phyloP scores from a whole-genome alignment of 805 yeast genomes.

The Starmerella bacillaris region DNA sequence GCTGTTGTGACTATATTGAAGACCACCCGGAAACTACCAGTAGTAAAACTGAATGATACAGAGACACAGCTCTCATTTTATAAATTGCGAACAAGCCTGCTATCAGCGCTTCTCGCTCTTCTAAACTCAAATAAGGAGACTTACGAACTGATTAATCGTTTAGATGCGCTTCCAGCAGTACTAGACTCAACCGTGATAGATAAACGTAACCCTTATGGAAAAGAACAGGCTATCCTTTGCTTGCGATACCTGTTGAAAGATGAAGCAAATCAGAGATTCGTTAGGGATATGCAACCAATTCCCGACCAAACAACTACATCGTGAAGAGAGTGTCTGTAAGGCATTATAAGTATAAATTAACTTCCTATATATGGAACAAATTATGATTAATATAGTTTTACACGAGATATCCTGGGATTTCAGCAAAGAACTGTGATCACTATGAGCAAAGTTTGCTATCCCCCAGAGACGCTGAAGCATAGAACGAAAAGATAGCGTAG shows the following conservation, averaged over 20 bases:
- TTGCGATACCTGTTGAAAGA: slow-evolving; percentile 53
- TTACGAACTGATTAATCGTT: slow-evolving; percentile 50
- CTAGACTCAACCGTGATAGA: slow-evolving; percentile 74
- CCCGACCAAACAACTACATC: no score
- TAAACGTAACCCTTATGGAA: slow-evolving; percentile 59
- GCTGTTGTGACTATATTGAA: background rate
- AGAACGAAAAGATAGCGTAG: no score
- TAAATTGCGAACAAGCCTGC: slow-evolving; percentile 1
- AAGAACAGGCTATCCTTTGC: slow-evolving; percentile 71
- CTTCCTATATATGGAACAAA: no score
- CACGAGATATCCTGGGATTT: no score
- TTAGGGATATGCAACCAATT: slow-evolving; percentile 28
- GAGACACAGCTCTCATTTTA: no score
- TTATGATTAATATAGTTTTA: no score
- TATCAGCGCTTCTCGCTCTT: slow-evolving; percentile 33
- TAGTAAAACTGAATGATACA: background rate
- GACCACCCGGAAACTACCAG: background rate
- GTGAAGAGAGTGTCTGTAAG: no score
- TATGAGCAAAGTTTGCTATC: no score
- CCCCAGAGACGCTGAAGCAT: no score
- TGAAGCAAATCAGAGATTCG: slow-evolving; percentile 52
- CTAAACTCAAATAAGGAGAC: slow-evolving; percentile 43
- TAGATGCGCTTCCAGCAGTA: slow-evolving; percentile 52
- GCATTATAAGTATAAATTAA: no score
- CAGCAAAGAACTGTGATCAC: no score